These are phyloP conservation scores for Tetramitus jugosus DNA, from an alignment of 208 protist genomes.

Conservation along the genomic window DNA sequence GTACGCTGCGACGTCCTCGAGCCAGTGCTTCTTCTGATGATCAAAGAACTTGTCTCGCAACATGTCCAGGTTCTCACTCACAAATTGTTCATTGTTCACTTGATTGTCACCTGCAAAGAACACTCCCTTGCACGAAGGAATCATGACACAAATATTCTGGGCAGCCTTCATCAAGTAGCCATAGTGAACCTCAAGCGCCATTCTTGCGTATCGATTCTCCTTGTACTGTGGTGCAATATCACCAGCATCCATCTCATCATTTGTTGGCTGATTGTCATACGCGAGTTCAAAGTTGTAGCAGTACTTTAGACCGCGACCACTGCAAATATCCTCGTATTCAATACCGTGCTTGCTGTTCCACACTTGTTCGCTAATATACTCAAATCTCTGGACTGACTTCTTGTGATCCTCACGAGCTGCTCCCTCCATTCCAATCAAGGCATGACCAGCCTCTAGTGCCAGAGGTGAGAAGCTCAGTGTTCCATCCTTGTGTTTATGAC, in stretches of 20 bases:
- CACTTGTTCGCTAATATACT: not conserved
- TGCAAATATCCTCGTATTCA: slow-evolving; percentile 23
- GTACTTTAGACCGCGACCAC: slow-evolving; percentile 7
- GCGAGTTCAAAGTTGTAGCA: slow-evolving; percentile 20
- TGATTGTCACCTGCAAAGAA: slow-evolving; percentile 24
- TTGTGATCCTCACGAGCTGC: not conserved
- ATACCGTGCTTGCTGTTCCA: not conserved
- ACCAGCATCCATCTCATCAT: not conserved
- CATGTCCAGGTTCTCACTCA: not conserved
- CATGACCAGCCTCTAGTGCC: slow-evolving; percentile 11
- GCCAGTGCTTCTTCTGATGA: slow-evolving; percentile 10
- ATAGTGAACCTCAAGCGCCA: not conserved
- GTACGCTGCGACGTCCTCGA: not conserved
- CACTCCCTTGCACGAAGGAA: not conserved
- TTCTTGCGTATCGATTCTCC: not conserved
- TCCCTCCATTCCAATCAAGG: not conserved
- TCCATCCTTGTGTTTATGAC: too few species aligned
- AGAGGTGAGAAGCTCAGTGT: not conserved
- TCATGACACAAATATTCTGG: slow-evolving; percentile 19
- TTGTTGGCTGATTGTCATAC: not conserved
- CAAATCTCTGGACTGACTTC: not conserved
- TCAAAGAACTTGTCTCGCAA: not conserved
- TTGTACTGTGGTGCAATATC: too few species aligned
- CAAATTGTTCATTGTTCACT: slow-evolving; percentile 9
- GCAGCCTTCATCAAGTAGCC: slow-evolving; percentile 14